Percentiles rank a stretch among this genome's conserved stretches.
phyloP scores from a whole-genome alignment of 768 basidiomycete species.

The Agaricus blazei region DNA sequence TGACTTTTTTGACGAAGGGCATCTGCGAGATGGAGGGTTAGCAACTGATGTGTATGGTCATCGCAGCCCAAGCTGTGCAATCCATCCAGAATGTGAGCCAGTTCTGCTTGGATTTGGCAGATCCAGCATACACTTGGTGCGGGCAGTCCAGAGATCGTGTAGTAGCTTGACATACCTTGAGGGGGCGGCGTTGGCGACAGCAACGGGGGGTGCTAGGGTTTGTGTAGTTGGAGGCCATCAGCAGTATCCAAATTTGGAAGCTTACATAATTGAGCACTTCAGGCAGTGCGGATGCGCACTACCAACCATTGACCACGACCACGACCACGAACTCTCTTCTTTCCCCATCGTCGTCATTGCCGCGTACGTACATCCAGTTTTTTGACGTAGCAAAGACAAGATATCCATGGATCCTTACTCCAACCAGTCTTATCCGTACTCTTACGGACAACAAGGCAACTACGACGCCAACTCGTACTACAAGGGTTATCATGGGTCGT shows the following conservation, averaged over 20 bases:
- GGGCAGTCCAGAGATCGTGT: background rate
- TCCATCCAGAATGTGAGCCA: conserved; percentile 25
- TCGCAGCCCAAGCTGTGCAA: conserved; percentile 23
- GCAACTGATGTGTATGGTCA: conserved; percentile 18
- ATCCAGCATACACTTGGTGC: background rate
- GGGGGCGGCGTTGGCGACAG: conserved; percentile 25
- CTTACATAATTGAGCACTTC: conserved; percentile 24
- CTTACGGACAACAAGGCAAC: conserved; percentile 45
- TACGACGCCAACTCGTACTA: conserved; percentile 77
- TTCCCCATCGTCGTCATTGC: background rate
- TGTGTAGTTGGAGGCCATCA: conserved; percentile 9
- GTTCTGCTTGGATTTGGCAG: background rate
- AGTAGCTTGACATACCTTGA: conserved; percentile 32
- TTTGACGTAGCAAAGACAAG: conserved; percentile 7
- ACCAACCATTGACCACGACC: too few species aligned
- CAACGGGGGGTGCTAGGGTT: conserved; percentile 17
- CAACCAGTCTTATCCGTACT: conserved; percentile 44
- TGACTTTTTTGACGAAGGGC: conserved; percentile 98
- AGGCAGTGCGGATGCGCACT: too few species aligned
- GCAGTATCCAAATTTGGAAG: background rate
- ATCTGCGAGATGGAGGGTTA: conserved; percentile 37
- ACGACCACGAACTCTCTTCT: background rate
- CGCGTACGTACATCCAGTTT: conserved; percentile 11
- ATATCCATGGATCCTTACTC: conserved; percentile 39
- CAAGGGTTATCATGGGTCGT: conserved; percentile 73